Conservation (phyloP, 2,329 filamentous ascomycete species). For the Plectosphaerella plurivora region DNA sequence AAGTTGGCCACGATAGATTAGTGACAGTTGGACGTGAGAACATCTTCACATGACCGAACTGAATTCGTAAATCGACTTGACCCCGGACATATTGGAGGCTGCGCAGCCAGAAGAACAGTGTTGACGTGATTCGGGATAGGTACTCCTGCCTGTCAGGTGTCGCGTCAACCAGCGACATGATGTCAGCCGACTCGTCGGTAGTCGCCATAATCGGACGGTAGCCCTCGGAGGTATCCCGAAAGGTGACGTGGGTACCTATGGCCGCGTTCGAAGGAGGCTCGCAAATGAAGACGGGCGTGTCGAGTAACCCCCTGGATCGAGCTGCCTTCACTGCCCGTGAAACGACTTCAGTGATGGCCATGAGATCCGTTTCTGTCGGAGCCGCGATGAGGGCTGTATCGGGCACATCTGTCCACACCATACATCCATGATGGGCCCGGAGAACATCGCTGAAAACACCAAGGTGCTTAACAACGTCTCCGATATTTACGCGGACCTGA, state of each 20-base stretch:
- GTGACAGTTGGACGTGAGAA: neutral
- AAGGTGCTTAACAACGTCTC: too few relatives aligned
- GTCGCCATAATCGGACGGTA: neutral
- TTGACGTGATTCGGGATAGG: neutral
- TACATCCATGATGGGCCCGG: too few relatives aligned
- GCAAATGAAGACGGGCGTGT: neutral
- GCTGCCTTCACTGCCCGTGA: neutral
- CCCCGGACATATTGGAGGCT: neutral
- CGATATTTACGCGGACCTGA: too few relatives aligned
- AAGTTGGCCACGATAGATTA: neutral
- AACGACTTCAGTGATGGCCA: neutral
- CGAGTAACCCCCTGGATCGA: neutral
- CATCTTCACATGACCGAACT: neutral
- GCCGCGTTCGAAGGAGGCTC: neutral
- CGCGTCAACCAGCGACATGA: neutral
- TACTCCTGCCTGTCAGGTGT: too few relatives aligned
- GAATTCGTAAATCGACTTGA: neutral
- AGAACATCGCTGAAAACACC: too few relatives aligned
- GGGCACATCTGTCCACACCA: too few relatives aligned
- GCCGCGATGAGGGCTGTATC: neutral
- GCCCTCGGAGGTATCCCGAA: neutral
- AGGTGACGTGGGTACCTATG: neutral
- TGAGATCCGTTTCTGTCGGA: neutral
- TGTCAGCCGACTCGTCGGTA: too few relatives aligned
- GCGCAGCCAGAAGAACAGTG: neutral